These are phyloP conservation scores for Anastatica hierochuntica DNA, from an alignment of 345 rosid species.

Conservation along the genomic window DNA sequence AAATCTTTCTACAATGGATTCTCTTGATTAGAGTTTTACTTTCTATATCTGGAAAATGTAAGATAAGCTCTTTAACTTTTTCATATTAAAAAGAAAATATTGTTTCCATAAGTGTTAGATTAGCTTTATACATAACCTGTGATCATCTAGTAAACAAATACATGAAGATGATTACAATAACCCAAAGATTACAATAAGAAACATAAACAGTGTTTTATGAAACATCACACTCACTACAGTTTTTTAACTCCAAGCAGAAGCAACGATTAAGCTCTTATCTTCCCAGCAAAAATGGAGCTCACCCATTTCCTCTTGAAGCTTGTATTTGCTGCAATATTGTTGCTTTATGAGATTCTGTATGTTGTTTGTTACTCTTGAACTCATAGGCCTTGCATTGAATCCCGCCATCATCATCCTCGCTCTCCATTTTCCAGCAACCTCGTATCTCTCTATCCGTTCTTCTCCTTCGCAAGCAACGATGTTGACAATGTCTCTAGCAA, in stretches of 20 bases:
- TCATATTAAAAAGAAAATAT: too few relatives aligned
- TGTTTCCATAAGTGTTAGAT: conserved; percentile 17
- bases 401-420: conserved; percentile 96
- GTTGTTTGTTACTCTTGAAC: conserved; percentile 36
- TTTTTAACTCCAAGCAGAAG: conserved; percentile 80
- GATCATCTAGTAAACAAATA: conserved; percentile 9
- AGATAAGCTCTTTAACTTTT: too few relatives aligned
- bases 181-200: conserved; percentile 6
- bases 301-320: conserved; percentile 50
- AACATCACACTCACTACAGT: not conserved
- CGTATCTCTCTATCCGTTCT: conserved; percentile 85
- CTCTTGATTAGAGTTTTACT: conserved; percentile 6
- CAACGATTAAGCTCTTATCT: conserved; percentile 72
- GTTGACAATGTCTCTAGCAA: conserved; percentile 91
- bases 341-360: conserved; percentile 42
- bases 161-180: conserved; percentile 18
- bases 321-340: conserved; percentile 57
- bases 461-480: conserved; percentile 94
- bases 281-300: conserved; percentile 86
- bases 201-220: not conserved
- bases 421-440: conserved; percentile 91
- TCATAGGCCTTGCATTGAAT: conserved; percentile 55
- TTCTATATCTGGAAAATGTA: too few relatives aligned
- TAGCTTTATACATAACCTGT: conserved; percentile 5
- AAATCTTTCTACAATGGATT: conserved; percentile 6